Percentiles rank a stretch among this genome's conserved stretches.
Evolutionary conservation across 1,284 basidiomycete species (phyloP).

Genomic region (Sanghuangporus baumii): DNA sequence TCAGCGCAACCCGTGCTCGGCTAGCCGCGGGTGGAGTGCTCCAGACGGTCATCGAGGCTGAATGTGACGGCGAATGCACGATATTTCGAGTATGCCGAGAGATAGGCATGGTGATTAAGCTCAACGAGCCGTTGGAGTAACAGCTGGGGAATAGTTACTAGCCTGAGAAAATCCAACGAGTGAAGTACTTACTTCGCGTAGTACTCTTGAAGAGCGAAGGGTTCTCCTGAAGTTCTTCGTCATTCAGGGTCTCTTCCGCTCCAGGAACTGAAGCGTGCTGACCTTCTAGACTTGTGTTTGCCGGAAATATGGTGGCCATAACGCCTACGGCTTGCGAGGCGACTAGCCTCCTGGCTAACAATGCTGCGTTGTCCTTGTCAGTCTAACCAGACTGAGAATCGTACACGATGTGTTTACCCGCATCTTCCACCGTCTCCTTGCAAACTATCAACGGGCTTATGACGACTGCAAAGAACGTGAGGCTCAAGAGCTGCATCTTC

Average conservation of each 20-base stretch:
- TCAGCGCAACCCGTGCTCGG: slow-evolving; percentile 48
- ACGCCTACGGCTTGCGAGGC: slow-evolving; percentile 38
- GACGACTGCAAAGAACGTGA: background rate
- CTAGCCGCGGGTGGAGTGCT: slow-evolving; percentile 38
- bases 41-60: slow-evolving; percentile 50
- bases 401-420: slow-evolving; percentile 14
- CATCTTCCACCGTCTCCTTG: slow-evolving; percentile 24
- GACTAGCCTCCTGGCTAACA: slow-evolving; percentile 38
- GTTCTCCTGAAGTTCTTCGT: slow-evolving; percentile 35
- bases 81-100: slow-evolving; percentile 57
- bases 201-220: slow-evolving; percentile 61
- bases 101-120: slow-evolving; percentile 59
- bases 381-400: background rate
- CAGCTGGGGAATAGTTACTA: slow-evolving; percentile 35
- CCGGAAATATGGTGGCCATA: slow-evolving; percentile 47
- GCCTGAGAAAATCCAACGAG: background rate
- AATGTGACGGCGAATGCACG: slow-evolving; percentile 34
- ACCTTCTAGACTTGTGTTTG: slow-evolving; percentile 36
- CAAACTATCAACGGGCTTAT: slow-evolving; percentile 1
- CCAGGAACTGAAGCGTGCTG: slow-evolving; percentile 11
- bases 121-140: slow-evolving; percentile 52
- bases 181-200: slow-evolving; percentile 34
- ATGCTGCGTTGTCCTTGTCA: slow-evolving; percentile 29
- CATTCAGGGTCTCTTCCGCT: background rate
- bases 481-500: background rate